Evolutionary conservation across 2,329 filamentous ascomycete species (phyloP).

Genomic region (Aspergillus persii): DNA sequence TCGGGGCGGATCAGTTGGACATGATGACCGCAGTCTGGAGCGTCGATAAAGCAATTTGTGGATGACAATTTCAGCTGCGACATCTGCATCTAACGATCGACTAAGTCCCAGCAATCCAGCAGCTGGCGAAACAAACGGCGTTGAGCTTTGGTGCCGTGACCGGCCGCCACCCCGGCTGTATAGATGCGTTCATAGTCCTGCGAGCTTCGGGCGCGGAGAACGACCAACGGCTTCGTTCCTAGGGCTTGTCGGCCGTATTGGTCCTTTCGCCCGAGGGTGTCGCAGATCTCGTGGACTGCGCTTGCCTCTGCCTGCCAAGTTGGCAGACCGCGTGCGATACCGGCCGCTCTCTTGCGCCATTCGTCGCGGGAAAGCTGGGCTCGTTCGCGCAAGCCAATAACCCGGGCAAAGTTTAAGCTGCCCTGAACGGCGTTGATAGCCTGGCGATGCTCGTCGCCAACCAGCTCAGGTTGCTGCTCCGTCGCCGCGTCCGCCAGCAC

Average conservation of each 20-base stretch:
- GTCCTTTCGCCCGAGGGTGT: slow-evolving; percentile 27
- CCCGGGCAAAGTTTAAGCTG: slow-evolving; percentile 28
- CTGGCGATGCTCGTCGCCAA: slow-evolving; percentile 30
- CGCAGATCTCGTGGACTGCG: slow-evolving; percentile 23
- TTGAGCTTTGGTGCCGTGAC: slow-evolving; percentile 35
- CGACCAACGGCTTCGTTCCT: slow-evolving; percentile 31
- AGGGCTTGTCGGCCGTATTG: slow-evolving; percentile 30
- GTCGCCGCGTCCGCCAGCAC: slow-evolving; percentile 38
- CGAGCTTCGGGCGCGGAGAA: slow-evolving; percentile 35
- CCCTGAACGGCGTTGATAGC: slow-evolving; percentile 30
- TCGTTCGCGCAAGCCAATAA: slow-evolving; percentile 31
- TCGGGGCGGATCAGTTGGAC: slow-evolving; percentile 38
- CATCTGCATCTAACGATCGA: slow-evolving; percentile 28
- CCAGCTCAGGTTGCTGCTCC: slow-evolving; percentile 32
- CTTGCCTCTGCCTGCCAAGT: slow-evolving; percentile 23
- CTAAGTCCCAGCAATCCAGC: slow-evolving; percentile 29
- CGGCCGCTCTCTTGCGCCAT: slow-evolving; percentile 32
- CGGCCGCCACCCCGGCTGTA: slow-evolving; percentile 28
- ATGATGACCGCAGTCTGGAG: slow-evolving; percentile 40
- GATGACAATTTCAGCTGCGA: slow-evolving; percentile 35
- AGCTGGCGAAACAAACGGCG: slow-evolving; percentile 26
- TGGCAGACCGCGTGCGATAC: slow-evolving; percentile 24
- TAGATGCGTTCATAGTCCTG: slow-evolving; percentile 36
- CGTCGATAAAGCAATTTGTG: slow-evolving; percentile 27
- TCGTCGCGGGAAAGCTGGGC: slow-evolving; percentile 32